These are phyloP conservation scores for Penicillium freii DNA, from an alignment of 2,329 filamentous ascomycete species.

Conservation along the genomic window DNA sequence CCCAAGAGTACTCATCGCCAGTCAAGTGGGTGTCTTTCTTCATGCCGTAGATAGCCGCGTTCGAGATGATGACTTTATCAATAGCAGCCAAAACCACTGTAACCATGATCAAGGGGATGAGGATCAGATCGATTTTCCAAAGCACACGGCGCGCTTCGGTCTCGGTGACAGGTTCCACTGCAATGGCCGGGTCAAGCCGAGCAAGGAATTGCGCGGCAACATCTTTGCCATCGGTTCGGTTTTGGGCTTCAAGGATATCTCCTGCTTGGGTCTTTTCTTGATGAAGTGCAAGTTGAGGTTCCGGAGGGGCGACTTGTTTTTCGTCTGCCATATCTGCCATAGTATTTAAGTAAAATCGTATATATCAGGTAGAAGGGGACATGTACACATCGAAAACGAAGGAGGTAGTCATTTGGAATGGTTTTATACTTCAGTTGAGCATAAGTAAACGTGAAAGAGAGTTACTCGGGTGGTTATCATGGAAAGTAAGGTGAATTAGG, in stretches of 20 bases:
- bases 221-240: conserved; percentile 18
- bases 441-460: neutral
- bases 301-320: neutral
- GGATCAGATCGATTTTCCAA: conserved; percentile 29
- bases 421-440: neutral
- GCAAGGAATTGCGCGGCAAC: conserved; percentile 32
- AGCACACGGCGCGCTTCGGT: conserved; percentile 24
- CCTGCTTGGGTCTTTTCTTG: conserved; percentile 10
- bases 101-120: conserved; percentile 27
- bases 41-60: conserved; percentile 19
- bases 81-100: conserved; percentile 28
- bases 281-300: neutral
- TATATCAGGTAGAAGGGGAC: neutral
- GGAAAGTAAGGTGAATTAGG: neutral
- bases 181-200: conserved; percentile 23
- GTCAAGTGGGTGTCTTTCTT: conserved; percentile 20
- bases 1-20: conserved; percentile 25
- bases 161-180: conserved; percentile 23
- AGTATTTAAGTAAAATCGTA: neutral
- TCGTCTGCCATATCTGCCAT: conserved; percentile 4
- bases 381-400: neutral
- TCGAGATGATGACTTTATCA: conserved; percentile 33
- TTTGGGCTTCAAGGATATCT: conserved; percentile 8
- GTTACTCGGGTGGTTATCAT: neutral
- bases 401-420: neutral